Evolutionary conservation across 139 green algal genomes (phyloP), one percentile per base, ranked within the genome.

Genomic region (Micromonas commoda): DNA sequence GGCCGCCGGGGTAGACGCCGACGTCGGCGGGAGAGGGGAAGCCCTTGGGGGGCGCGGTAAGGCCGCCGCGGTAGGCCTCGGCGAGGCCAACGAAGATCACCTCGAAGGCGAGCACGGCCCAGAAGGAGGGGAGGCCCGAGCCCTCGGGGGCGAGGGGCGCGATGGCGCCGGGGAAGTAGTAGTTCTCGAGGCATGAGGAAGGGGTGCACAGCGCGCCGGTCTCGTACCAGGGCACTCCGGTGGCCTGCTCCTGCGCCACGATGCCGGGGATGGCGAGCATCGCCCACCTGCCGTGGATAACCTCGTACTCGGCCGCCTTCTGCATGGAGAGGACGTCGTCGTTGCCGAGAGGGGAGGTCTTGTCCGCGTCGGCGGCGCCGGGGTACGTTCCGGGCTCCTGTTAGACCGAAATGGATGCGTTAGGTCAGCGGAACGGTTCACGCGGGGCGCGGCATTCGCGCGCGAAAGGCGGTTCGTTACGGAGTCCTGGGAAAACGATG

Each of bases 1-100:
- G 64, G 66, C 92, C 92, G 73, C 91, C 92, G 38, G 93, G 93
- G 89, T 70, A 70, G n/a, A 34, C 21, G 63, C 31, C 24, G 21
- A 23, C 20, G 9, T 53, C 32, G n/a, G n/a, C 28, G 24, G 28
- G 28, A 21, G n/a, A 21, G 2, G 28, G 28, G 63, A 39, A 32
- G 20, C 31, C 32, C 24, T 38, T 38, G 21, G 68, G 68, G 38
- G 33, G n/a, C 1, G 19, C 26, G 1, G 31, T 1, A 19, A 75
- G n/a, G 20, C 37, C 68, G 3, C 32, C 29, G 2, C 71, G 71
- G 38, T 51, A 51, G 16, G 39, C 37, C 71, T 77, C 71, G 1
- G 37, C 39, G 71, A 32, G 24, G 76, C 93, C 92, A 83, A 94
- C 91, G 38, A 69, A 24, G 23, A 66, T 69, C 37, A 95, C 74